Evolutionary conservation across 495 filamentous ascomycete genomes (phyloP).

Genomic region (Xylaria longipes): DNA sequence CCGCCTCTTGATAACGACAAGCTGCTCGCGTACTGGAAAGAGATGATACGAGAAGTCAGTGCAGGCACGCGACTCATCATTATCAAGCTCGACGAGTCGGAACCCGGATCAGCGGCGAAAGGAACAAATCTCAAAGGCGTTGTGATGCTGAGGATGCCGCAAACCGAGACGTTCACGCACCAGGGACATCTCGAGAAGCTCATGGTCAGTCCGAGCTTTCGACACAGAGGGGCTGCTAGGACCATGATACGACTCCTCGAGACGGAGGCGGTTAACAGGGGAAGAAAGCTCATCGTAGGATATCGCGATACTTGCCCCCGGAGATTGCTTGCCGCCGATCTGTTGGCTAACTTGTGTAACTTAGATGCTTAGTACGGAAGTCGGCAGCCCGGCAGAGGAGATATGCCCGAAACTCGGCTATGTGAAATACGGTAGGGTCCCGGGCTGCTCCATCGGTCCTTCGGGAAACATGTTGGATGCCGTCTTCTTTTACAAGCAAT

Average conservation of each 20-base stretch:
- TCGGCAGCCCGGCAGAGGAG: conserved; percentile 42
- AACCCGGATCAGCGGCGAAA: conserved; percentile 27
- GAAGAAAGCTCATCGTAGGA: conserved; percentile 47
- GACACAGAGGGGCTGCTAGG: conserved; percentile 41
- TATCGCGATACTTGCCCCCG: neutral
- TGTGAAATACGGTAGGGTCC: conserved; percentile 45
- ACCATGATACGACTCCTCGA: conserved; percentile 45
- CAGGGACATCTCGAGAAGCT: conserved; percentile 48
- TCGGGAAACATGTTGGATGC: conserved; percentile 41
- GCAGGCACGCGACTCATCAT: conserved; percentile 43
- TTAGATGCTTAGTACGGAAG: conserved; percentile 45
- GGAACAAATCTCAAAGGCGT: conserved; percentile 46
- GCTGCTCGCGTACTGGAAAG: conserved; percentile 49
- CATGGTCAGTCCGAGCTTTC: conserved; percentile 41
- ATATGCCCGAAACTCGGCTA: conserved; percentile 47
- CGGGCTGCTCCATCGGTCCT: conserved; percentile 40
- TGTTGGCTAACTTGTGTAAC: neutral
- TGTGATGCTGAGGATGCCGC: conserved; percentile 45
- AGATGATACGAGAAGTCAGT: conserved; percentile 43
- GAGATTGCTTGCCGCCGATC: neutral
- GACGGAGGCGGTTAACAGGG: conserved; percentile 43
- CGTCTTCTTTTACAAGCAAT: conserved; percentile 51
- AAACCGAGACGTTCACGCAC: conserved; percentile 45
- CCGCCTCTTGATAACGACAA: conserved; percentile 48
- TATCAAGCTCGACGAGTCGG: conserved; percentile 39